Evolutionary conservation across 345 rosid genomes (phyloP).

Genomic region (Citrus mangshanensis): DNA sequence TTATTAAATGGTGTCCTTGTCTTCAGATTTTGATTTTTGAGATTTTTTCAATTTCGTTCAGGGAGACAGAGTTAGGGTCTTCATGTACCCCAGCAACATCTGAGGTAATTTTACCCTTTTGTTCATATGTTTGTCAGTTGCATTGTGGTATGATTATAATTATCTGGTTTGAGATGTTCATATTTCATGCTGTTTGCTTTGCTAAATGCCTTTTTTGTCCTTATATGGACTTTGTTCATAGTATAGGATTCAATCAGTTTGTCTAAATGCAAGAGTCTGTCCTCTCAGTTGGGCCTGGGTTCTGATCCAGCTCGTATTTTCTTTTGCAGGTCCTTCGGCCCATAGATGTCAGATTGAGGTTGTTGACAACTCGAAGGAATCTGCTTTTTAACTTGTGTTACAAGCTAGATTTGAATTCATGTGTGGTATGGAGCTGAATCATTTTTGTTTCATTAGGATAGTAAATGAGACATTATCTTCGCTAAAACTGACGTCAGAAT

Average conservation of each 20-base stretch:
- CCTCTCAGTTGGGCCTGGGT: background rate
- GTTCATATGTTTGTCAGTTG: background rate
- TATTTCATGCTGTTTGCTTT: background rate
- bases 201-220: no score
- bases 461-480: background rate
- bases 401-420: background rate
- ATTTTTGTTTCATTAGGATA: conserved; percentile 8
- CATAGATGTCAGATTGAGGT: conserved; percentile 9
- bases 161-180: background rate
- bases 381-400: background rate
- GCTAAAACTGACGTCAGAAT: background rate
- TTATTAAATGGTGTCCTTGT: background rate
- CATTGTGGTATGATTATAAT: background rate
- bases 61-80: conserved; percentile 88
- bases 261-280: background rate
- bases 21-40: background rate
- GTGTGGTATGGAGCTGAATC: background rate
- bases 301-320: background rate
- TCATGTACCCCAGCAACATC: conserved; percentile 94
- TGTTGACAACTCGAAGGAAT: background rate
- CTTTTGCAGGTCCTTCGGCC: background rate
- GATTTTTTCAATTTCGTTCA: conserved; percentile 15
- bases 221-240: no score
- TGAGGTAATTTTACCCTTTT: conserved; percentile 43
- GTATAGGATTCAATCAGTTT: background rate